These are phyloP conservation scores for Hypholoma fasciculare DNA, from an alignment of 768 basidiomycete species.

Conservation along the genomic window DNA sequence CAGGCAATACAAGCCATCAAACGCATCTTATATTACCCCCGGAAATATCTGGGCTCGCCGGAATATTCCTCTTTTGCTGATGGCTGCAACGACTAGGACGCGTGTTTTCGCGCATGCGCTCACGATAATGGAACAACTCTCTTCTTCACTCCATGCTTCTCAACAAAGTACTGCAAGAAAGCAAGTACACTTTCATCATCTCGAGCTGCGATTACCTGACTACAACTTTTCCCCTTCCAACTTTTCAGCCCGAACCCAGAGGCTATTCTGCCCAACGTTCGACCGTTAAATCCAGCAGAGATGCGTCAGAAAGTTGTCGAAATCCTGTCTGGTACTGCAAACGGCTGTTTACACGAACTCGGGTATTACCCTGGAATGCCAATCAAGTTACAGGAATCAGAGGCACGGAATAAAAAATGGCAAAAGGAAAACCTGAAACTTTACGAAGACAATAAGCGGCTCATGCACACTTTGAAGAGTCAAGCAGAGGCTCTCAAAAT, in stretches of 20 bases:
- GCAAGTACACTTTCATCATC: constrained; percentile 6
- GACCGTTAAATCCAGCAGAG: constrained; percentile 3
- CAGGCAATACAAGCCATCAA: no score
- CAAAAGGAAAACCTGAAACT: constrained; percentile 38
- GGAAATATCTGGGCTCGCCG: no score
- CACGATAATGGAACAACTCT: constrained; percentile 3
- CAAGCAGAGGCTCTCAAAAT: constrained; percentile 19
- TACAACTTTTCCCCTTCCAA: background rate
- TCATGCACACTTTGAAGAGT: constrained; percentile 22
- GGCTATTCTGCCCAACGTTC: background rate
- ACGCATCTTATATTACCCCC: no score
- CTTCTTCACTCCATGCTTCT: background rate
- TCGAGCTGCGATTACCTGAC: background rate
- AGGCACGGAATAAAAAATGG: constrained; percentile 29
- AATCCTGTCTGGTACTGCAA: constrained; percentile 43
- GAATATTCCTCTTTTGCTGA: no score
- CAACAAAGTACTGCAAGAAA: constrained; percentile 13
- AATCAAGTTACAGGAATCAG: constrained; percentile 34
- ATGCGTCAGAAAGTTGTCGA: constrained; percentile 40
- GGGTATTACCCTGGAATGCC: constrained; percentile 46
- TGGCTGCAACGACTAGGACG: constrained; percentile 3
- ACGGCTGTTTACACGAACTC: constrained; percentile 46
- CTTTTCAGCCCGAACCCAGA: background rate
- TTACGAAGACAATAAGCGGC: constrained; percentile 37
- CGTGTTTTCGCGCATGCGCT: constrained; percentile 1